phyloP scores from a whole-genome alignment of 2,329 filamentous ascomycete genomes.

The Lasiodiplodia citricola region DNA sequence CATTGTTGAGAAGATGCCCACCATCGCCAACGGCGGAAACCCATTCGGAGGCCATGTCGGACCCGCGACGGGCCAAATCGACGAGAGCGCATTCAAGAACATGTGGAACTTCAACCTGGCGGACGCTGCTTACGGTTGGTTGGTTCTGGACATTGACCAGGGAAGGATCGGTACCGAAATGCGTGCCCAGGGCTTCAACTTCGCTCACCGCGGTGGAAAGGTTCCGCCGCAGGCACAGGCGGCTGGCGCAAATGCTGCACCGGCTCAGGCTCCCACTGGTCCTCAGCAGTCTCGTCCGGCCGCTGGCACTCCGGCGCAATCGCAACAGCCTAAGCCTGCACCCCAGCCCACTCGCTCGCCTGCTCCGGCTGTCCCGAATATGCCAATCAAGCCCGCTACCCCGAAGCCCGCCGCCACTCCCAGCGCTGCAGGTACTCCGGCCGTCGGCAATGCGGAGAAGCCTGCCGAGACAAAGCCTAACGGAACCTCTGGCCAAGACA shows the following conservation, averaged over 20 bases:
- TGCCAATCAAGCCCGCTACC: constrained; percentile 56
- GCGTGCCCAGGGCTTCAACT: constrained; percentile 99
- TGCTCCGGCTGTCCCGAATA: constrained; percentile 48
- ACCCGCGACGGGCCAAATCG: constrained; percentile 81
- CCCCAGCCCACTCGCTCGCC: constrained; percentile 47
- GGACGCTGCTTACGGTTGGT: constrained; percentile 94
- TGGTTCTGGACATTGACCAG: constrained; percentile 93
- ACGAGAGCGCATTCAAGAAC: constrained; percentile 99
- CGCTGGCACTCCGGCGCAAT: constrained; percentile 47
- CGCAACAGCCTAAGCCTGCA: constrained; percentile 43
- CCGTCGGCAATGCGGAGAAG: constrained; percentile 39
- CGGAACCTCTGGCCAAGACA: constrained; percentile 52
- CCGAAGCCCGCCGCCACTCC: constrained; percentile 51
- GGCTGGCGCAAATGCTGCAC: constrained; percentile 35
- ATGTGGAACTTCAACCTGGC: constrained; percentile 99
- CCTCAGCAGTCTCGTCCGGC: constrained; percentile 38
- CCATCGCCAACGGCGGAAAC: constrained; percentile 91
- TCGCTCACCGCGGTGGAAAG: constrained; percentile 92
- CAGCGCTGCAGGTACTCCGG: constrained; percentile 32
- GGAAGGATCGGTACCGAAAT: constrained; percentile 98
- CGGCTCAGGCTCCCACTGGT: constrained; percentile 30
- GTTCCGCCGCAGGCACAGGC: constrained; percentile 38
- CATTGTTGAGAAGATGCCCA: constrained; percentile 98
- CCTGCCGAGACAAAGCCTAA: constrained; percentile 55
- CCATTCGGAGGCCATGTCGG: constrained; percentile 89